Evolutionary conservation across 768 basidiomycete genomes (phyloP).

Genomic region (Amanita thiersii): DNA sequence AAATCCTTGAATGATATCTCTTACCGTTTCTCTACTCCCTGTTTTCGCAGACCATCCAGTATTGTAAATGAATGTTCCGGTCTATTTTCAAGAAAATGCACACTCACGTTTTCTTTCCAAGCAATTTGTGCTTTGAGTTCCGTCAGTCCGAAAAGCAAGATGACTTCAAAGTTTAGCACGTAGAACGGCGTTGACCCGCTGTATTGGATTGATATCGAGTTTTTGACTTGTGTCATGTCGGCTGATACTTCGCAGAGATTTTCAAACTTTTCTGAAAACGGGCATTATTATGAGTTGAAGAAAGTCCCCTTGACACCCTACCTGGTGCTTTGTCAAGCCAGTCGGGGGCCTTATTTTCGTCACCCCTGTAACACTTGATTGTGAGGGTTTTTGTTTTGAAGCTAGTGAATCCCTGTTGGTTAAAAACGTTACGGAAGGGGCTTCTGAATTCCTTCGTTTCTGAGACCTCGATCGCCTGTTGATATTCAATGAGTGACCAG

Average conservation of each 20-base stretch:
- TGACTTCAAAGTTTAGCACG: slow-evolving; percentile 24
- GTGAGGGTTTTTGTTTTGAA: slow-evolving; percentile 6
- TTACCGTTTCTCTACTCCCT: slow-evolving; percentile 16
- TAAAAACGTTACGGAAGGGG: slow-evolving; percentile 7
- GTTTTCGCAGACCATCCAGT: neutral
- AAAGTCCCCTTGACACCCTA: neutral
- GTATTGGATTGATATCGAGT: slow-evolving; percentile 4
- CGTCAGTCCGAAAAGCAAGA: slow-evolving; percentile 35
- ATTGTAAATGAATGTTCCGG: neutral
- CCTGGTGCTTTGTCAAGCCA: slow-evolving; percentile 17
- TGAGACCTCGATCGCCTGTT: slow-evolving; percentile 16
- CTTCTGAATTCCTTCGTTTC: slow-evolving; percentile 16
- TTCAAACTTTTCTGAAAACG: slow-evolving; percentile 24
- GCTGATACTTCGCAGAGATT: slow-evolving; percentile 17
- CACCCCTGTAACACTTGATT: slow-evolving; percentile 16
- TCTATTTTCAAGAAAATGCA: neutral
- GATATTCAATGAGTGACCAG: neutral
- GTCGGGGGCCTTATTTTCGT: slow-evolving; percentile 9
- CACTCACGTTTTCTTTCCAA: slow-evolving; percentile 32
- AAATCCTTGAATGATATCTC: neutral
- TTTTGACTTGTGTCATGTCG: slow-evolving; percentile 12
- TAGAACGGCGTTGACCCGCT: slow-evolving; percentile 14
- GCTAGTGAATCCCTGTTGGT: slow-evolving; percentile 8
- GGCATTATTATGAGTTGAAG: slow-evolving; percentile 3
- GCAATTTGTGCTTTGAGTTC: slow-evolving; percentile 36